Percentiles rank a stretch among this genome's conserved stretches.
Conservation (phyloP, 2,329 filamentous ascomycete species). For the Monilinia fructicola region DNA sequence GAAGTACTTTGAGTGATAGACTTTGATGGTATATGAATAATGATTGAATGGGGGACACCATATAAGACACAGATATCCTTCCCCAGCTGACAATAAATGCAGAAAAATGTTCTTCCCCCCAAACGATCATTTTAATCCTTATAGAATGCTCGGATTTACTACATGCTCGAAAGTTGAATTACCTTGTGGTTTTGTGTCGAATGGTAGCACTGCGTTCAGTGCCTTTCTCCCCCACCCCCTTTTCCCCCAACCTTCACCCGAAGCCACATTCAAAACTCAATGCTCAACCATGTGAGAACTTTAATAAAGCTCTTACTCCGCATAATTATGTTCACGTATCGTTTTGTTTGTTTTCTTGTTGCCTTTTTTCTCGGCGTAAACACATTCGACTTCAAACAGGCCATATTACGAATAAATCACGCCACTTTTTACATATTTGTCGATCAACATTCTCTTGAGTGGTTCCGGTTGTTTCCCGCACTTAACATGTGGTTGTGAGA, state of each 20-base stretch:
- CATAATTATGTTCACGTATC: background rate
- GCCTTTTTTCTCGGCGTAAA: background rate
- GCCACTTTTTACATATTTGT: slow-evolving; percentile 17
- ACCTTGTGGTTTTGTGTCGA: background rate
- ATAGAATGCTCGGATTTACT: background rate
- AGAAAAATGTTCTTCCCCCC: background rate
- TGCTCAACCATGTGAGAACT: background rate
- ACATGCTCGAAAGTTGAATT: background rate
- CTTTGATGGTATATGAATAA: no score
- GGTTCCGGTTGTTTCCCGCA: background rate
- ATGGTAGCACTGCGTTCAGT: background rate
- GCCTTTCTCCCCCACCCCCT: no score
- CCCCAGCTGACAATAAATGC: no score
- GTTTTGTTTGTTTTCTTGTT: background rate
- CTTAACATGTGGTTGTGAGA: background rate
- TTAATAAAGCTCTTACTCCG: background rate
- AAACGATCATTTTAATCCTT: background rate
- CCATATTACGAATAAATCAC: slow-evolving; percentile 19
- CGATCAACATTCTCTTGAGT: background rate
- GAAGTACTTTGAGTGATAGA: no score
- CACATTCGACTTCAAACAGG: slow-evolving; percentile 7
- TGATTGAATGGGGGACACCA: no score
- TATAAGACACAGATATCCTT: background rate
- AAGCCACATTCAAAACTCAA: background rate
- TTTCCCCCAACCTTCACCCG: background rate